Evolutionary conservation across 2,329 filamentous ascomycete species (phyloP).

Genomic region (Fusarium nisikadoi): DNA sequence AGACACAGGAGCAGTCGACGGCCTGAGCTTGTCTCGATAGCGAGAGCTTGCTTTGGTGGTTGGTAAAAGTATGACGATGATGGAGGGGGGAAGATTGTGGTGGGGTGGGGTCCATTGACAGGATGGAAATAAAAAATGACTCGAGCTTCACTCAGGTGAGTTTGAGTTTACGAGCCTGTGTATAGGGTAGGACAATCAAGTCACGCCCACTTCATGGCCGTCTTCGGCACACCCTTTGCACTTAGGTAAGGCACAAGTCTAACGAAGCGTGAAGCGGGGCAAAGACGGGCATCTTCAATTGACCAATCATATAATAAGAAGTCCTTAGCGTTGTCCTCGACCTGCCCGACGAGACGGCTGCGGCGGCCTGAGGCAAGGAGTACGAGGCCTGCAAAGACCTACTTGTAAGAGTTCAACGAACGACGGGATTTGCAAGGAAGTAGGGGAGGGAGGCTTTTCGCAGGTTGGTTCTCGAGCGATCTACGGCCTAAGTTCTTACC

Average conservation of each 20-base stretch:
- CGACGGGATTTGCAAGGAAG: conserved; percentile 34
- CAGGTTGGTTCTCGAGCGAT: conserved; percentile 20
- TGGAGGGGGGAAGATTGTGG: conserved; percentile 14
- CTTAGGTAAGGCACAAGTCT: conserved; percentile 35
- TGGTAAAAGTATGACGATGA: conserved; percentile 21
- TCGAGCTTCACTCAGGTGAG: conserved; percentile 5
- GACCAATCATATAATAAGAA: conserved; percentile 29
- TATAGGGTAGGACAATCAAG: conserved; percentile 30
- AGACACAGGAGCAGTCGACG: neutral
- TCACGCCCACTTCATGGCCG: neutral
- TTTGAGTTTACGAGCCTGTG: neutral
- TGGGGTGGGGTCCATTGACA: conserved; percentile 24
- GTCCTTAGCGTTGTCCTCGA: neutral
- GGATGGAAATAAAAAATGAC: conserved; percentile 21
- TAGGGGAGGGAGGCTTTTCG: conserved; percentile 15
- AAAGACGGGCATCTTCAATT: conserved; percentile 1
- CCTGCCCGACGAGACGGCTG: conserved; percentile 1
- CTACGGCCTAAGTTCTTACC: conserved; percentile 11
- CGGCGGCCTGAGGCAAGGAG: conserved; percentile 26
- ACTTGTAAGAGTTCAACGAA: conserved; percentile 2
- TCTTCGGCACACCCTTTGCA: neutral
- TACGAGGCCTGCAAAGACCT: neutral
- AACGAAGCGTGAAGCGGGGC: conserved; percentile 19
- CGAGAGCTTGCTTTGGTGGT: neutral
- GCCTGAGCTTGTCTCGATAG: conserved; percentile 24